Evolutionary conservation across 140 eudicot species (phyloP).

Genomic region (Ambrosia hybrid): DNA sequence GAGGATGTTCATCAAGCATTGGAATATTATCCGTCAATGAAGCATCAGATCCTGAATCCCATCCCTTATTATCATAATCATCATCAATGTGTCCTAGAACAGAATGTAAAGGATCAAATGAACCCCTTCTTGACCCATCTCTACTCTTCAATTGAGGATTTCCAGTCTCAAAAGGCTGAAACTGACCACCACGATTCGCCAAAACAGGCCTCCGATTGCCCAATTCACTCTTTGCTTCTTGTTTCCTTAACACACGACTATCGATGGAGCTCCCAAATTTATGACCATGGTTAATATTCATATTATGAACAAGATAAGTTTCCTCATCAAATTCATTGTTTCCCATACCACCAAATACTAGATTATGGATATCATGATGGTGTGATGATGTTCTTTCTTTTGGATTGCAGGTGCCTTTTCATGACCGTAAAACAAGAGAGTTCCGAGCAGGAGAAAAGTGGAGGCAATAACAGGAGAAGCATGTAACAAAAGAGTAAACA

Average conservation of each 20-base stretch:
- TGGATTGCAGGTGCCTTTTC: conserved; percentile 45
- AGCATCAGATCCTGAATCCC: conserved; percentile 70
- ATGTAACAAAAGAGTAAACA: conserved; percentile 64
- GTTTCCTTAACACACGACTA: conserved; percentile 8
- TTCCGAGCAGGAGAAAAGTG: conserved; percentile 78
- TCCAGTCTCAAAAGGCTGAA: conserved; percentile 25
- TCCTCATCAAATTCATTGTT: conserved; percentile 26
- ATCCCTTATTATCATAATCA: conserved; percentile 32
- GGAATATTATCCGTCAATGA: conserved; percentile 66
- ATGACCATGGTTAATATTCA: conserved; percentile 5
- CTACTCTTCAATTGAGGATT: conserved; percentile 30
- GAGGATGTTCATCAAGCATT: conserved; percentile 64
- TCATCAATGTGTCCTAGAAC: conserved; percentile 34
- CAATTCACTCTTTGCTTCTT: conserved; percentile 11
- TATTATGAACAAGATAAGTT: conserved; percentile 7
- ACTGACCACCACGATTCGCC: conserved; percentile 31
- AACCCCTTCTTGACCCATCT: conserved; percentile 42
- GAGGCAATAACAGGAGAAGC: conserved; percentile 77
- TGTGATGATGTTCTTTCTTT: conserved; percentile 23
- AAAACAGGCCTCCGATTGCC: conserved; percentile 1
- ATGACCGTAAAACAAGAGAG: conserved; percentile 71
- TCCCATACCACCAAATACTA: conserved; percentile 26
- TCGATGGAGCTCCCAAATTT: conserved; percentile 2
- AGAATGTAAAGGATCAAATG: conserved; percentile 34
- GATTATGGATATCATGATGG: conserved; percentile 13